Evolutionary conservation across 768 basidiomycete species (phyloP).

Genomic region (Tephrocybe sp.): DNA sequence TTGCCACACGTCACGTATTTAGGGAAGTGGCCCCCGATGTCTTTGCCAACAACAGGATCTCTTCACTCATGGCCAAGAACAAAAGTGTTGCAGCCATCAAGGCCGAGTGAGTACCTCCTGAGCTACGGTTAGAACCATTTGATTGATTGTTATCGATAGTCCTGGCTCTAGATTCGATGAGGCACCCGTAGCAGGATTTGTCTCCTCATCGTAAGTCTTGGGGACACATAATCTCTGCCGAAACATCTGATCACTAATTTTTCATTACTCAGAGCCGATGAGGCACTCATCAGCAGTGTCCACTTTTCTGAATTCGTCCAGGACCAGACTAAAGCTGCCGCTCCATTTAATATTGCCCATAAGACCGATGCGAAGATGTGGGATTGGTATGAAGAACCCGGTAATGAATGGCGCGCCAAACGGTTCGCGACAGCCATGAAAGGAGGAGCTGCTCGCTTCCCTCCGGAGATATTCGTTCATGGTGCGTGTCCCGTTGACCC

Average conservation of each 20-base stretch:
- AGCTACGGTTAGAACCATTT: neutral
- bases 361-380: neutral
- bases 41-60: constrained; percentile 36
- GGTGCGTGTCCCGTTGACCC: neutral
- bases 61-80: constrained; percentile 28
- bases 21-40: constrained; percentile 35
- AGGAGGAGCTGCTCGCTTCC: constrained; percentile 6
- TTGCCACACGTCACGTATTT: constrained; percentile 36
- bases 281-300: too few relatives aligned
- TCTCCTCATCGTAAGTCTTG: too few relatives aligned
- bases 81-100: constrained; percentile 28
- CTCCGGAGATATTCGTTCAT: constrained; percentile 6
- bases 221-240: too few relatives aligned
- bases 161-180: constrained; percentile 24
- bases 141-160: constrained; percentile 9
- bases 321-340: constrained; percentile 20
- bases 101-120: constrained; percentile 8
- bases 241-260: too few relatives aligned
- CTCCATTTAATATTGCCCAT: constrained; percentile 7
- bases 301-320: constrained; percentile 26
- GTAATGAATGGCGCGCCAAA: constrained; percentile 2
- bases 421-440: constrained; percentile 9
- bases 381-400: neutral
- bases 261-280: too few relatives aligned
- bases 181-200: too few relatives aligned